These are phyloP conservation scores for Chlamydomonas sp. DNA, from an alignment of 139 green algal species.

Conservation along the genomic window DNA sequence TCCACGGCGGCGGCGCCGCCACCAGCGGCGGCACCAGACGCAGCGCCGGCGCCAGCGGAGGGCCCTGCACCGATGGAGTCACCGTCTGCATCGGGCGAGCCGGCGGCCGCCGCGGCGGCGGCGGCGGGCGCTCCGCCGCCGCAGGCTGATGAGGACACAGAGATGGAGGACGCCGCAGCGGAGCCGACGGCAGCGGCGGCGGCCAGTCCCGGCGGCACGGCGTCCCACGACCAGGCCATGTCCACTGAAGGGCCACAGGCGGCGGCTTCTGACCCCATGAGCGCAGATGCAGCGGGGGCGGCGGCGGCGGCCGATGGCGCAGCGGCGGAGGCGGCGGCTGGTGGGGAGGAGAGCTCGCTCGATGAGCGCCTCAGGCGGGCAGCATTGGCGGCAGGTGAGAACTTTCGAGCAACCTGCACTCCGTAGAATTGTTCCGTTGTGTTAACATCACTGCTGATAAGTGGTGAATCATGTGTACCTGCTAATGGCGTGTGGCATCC, in stretches of 20 bases:
- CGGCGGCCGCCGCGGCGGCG: background rate
- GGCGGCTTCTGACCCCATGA: conserved; percentile 29
- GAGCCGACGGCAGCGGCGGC: background rate
- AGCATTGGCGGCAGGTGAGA: conserved; percentile 26
- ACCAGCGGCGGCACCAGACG: background rate
- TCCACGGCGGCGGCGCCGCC: background rate
- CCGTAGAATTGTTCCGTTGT: background rate
- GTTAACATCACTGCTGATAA: background rate
- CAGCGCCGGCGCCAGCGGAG: background rate
- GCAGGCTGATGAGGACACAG: conserved; percentile 16
- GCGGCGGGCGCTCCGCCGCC: background rate
- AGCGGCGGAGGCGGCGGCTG: background rate
- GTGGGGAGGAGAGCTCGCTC: background rate
- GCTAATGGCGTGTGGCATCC: background rate
- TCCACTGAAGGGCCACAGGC: background rate
- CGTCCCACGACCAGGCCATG: background rate
- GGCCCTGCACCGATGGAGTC: background rate
- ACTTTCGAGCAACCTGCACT: background rate
- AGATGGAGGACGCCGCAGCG: conserved; percentile 28
- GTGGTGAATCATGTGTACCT: no score
- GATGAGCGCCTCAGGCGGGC: conserved; percentile 39
- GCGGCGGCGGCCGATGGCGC: conserved; percentile 22
- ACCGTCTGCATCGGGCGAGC: background rate
- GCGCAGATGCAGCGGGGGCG: conserved; percentile 3
- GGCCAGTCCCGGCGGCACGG: background rate